Evolutionary conservation across 2,329 filamentous ascomycete species (phyloP).

Genomic region (Colletotrichum navitas): DNA sequence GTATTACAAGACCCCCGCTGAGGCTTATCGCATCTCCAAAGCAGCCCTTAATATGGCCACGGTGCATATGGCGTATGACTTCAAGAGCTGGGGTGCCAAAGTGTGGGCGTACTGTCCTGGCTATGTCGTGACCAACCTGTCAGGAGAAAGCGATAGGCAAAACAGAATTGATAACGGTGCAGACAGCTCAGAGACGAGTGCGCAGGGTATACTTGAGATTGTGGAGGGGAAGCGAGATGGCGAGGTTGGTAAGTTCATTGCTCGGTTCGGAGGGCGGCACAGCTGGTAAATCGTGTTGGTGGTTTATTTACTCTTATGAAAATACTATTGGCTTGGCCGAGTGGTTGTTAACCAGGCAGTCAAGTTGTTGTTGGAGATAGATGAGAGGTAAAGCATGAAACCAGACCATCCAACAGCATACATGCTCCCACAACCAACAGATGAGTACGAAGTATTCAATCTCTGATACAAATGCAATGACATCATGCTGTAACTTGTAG

Average conservation of each 20-base stretch:
- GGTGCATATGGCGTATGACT: slow-evolving; percentile 47
- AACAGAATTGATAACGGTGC: slow-evolving; percentile 46
- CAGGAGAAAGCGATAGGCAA: slow-evolving; percentile 47
- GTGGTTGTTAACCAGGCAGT: neutral
- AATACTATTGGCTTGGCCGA: no score
- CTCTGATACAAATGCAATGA: neutral
- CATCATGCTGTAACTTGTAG: neutral
- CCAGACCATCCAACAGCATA: no score
- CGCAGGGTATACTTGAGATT: slow-evolving; percentile 45
- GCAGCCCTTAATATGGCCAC: slow-evolving; percentile 54
- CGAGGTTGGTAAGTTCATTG: slow-evolving; percentile 45
- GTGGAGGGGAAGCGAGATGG: slow-evolving; percentile 48
- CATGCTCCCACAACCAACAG: neutral
- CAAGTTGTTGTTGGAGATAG: neutral
- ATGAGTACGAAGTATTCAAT: neutral
- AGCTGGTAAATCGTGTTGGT: slow-evolving; percentile 3
- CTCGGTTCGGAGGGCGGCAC: neutral
- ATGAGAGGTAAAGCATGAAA: neutral
- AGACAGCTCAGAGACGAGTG: slow-evolving; percentile 47
- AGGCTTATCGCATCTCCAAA: slow-evolving; percentile 53
- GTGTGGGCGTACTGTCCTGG: slow-evolving; percentile 52
- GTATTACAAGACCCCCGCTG: slow-evolving; percentile 41
- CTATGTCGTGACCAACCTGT: slow-evolving; percentile 50
- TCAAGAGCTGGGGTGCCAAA: slow-evolving; percentile 48
- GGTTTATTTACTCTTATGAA: neutral